These are phyloP conservation scores for Lachnellula hyalina DNA, from an alignment of 2,329 filamentous ascomycete genomes.

Conservation along the genomic window DNA sequence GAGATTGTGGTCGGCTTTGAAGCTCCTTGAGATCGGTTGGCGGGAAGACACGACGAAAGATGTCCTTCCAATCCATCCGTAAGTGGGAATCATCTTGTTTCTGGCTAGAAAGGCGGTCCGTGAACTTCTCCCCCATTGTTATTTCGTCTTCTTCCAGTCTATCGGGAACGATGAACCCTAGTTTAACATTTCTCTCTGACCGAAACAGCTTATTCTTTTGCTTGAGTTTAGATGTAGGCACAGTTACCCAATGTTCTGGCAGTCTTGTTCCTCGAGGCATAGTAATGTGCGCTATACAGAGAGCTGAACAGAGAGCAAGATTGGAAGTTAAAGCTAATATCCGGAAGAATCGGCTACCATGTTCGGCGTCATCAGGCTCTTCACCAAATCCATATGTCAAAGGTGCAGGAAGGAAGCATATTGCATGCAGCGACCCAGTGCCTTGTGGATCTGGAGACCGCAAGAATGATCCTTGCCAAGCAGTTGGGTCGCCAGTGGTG, in stretches of 20 bases:
- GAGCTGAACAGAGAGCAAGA: slow-evolving; percentile 39
- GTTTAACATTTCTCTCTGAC: slow-evolving; percentile 6
- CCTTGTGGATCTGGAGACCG: slow-evolving; percentile 5
- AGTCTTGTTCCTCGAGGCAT: background rate
- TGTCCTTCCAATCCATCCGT: slow-evolving; percentile 17
- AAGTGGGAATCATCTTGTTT: slow-evolving; percentile 12
- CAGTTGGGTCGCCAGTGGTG: slow-evolving; percentile 1
- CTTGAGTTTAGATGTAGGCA: slow-evolving; percentile 10
- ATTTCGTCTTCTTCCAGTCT: slow-evolving; percentile 4
- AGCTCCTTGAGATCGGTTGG: background rate
- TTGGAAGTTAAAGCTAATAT: slow-evolving; percentile 39
- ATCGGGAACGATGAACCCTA: slow-evolving; percentile 28
- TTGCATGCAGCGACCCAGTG: background rate
- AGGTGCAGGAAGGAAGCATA: slow-evolving; percentile 13
- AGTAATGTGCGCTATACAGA: slow-evolving; percentile 26
- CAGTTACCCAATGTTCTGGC: slow-evolving; percentile 1
- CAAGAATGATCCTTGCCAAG: slow-evolving; percentile 19
- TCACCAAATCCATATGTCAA: slow-evolving; percentile 5
- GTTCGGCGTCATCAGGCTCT: slow-evolving; percentile 23
- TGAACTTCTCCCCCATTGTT: background rate
- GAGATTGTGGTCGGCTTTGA: background rate
- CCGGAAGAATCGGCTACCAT: slow-evolving; percentile 42
- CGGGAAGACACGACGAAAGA: slow-evolving; percentile 13
- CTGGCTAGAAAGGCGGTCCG: background rate
- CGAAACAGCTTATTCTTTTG: slow-evolving; percentile 3